These are phyloP conservation scores for Mycena olivaceomarginata DNA, from an alignment of 768 basidiomycete genomes.

Conservation along the genomic window DNA sequence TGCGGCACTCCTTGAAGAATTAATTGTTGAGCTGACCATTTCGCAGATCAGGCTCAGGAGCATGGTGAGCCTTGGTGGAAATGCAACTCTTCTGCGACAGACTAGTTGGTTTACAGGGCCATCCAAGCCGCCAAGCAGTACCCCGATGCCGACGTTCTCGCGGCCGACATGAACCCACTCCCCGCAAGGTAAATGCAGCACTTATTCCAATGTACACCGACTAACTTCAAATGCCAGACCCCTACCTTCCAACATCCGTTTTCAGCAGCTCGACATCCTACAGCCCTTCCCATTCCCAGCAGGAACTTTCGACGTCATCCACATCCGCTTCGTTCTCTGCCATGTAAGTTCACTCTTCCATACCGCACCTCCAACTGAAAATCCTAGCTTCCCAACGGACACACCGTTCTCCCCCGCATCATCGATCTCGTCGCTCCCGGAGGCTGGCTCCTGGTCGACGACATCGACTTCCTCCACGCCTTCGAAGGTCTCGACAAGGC, in stretches of 20 bases:
- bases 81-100: not conserved
- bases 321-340: slow-evolving; percentile 47
- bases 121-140: slow-evolving; percentile 31
- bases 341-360: slow-evolving; percentile 40
- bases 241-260: slow-evolving; percentile 44
- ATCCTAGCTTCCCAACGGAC: slow-evolving; percentile 41
- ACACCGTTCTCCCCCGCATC: slow-evolving; percentile 42
- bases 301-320: slow-evolving; percentile 49
- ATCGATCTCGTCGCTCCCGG: slow-evolving; percentile 31
- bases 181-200: slow-evolving; percentile 20
- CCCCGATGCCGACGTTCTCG: slow-evolving; percentile 14
- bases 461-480: slow-evolving; percentile 36
- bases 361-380: not conserved
- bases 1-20: not conserved
- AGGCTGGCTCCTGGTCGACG: slow-evolving; percentile 47
- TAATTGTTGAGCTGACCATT: not conserved
- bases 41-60: slow-evolving; percentile 15
- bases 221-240: slow-evolving; percentile 22
- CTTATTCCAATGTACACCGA: not conserved
- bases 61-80: slow-evolving; percentile 1
- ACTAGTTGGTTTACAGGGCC: slow-evolving; percentile 13
- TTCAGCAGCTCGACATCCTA: slow-evolving; percentile 43
- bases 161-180: slow-evolving; percentile 31
- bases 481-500: slow-evolving; percentile 33
- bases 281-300: slow-evolving; percentile 46